Evolutionary conservation across 1,139 yeast species (phyloP).

Genomic region (Hemisphaericaspora lyxosophila): DNA sequence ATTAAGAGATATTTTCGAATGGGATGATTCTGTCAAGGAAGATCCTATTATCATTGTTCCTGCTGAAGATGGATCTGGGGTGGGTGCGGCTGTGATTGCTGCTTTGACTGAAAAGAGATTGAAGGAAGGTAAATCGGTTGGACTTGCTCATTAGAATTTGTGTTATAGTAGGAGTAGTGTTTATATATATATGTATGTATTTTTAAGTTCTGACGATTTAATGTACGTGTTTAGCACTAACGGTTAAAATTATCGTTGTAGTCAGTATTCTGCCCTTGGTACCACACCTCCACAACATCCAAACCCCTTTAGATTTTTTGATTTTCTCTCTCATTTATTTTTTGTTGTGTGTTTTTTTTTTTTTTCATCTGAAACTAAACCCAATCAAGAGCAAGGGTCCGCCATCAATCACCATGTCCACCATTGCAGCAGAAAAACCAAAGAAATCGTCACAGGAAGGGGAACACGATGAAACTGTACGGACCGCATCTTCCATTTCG

Average conservation of each 20-base stretch:
- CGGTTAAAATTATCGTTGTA: too few species aligned
- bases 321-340: too few species aligned
- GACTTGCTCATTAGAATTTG: constrained; percentile 36
- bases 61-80: constrained; percentile 98
- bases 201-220: not conserved
- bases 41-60: constrained; percentile 82
- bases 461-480: not conserved
- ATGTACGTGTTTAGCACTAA: too few species aligned
- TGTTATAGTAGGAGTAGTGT: too few species aligned
- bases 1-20: constrained; percentile 83
- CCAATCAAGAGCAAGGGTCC: too few species aligned
- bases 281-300: too few species aligned
- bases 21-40: constrained; percentile 53
- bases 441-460: not conserved
- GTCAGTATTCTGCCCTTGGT: too few species aligned
- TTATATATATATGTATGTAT: not conserved
- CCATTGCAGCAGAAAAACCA: not conserved
- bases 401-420: not conserved
- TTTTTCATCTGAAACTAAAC: too few species aligned
- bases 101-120: constrained; percentile 85
- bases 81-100: constrained; percentile 96
- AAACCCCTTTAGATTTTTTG: too few species aligned
- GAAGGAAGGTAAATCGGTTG: constrained; percentile 70
- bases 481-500: not conserved
- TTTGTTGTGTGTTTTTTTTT: too few species aligned